Conservation (phyloP, 176 grass and related monocot genomes). For the Alloteropsis semialata region DNA sequence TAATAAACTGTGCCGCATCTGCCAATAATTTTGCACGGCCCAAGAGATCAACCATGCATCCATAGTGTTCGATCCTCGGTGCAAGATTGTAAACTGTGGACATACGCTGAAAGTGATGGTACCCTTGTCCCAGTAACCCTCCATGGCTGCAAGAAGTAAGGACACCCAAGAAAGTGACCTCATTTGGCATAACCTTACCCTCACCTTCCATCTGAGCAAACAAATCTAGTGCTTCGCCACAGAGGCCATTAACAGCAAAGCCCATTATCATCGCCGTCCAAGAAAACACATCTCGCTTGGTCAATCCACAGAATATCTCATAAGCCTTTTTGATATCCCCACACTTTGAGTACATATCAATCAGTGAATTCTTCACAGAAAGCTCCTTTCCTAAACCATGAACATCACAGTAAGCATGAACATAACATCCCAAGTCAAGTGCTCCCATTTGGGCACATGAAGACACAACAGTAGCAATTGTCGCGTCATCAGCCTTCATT, state of each 20-base stretch:
- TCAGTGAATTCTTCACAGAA: slow-evolving; percentile 73
- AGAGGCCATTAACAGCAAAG: slow-evolving; percentile 71
- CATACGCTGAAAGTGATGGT: slow-evolving; percentile 76
- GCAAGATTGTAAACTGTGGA: slow-evolving; percentile 52
- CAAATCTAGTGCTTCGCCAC: slow-evolving; percentile 70
- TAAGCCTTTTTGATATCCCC: slow-evolving; percentile 78
- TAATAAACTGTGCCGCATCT: slow-evolving; percentile 62
- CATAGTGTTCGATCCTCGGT: slow-evolving; percentile 74
- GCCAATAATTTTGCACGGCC: slow-evolving; percentile 76
- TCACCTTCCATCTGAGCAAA: slow-evolving; percentile 86
- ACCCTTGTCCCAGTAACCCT: slow-evolving; percentile 78
- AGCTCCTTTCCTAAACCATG: slow-evolving; percentile 58
- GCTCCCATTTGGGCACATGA: slow-evolving; percentile 79
- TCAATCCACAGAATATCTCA: slow-evolving; percentile 60
- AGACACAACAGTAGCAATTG: slow-evolving; percentile 80
- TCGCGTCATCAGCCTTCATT: slow-evolving; percentile 63
- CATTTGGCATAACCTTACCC: slow-evolving; percentile 60
- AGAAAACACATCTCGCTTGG: slow-evolving; percentile 62
- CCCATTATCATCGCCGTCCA: slow-evolving; percentile 93
- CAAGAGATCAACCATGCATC: slow-evolving; percentile 87
- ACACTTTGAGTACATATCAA: slow-evolving; percentile 95
- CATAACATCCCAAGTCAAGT: slow-evolving; percentile 62
- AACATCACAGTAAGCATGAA: slow-evolving; percentile 75
- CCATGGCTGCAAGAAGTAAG: slow-evolving; percentile 88
- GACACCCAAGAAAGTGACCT: slow-evolving; percentile 79